Base-by-base conservation (phyloP, 2,329 filamentous ascomycete genomes). In the Colletotrichum theobromicola region DNA sequence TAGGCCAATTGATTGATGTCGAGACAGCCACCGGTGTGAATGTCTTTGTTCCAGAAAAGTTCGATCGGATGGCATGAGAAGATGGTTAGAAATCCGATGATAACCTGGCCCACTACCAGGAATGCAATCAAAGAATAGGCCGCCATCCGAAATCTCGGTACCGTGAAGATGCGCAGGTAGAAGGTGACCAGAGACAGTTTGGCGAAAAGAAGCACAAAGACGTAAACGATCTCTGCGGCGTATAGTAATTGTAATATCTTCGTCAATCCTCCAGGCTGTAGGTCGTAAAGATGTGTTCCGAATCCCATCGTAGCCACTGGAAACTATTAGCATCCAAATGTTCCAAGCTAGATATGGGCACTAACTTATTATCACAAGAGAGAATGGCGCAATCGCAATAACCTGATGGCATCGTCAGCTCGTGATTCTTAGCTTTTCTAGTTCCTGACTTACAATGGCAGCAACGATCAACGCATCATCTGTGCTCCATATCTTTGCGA, bases 1-100 rank as follows among this genome's bases (percentile, higher is more conserved):
- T 90, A 89, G 7, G 87, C 88, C 18, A 91, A 84, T 21, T 82
- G 85, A 70, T 89, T 87, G 10, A 90, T 83, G 26, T 79, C 75
- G 7, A 85, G 74, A 28, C 84, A 85, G 7, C 68, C 76, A 5
- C 81, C 78, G 1, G 73, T 68, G 21, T 72, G 37, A 3, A 77
- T 76, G 5, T 74, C 60, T 32, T 78, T 79, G n/a, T 81, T 71
- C 81, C 81, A 83, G 34, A 82, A 82, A 28, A 72, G 77, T 0
- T 78, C 75, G 3, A 82, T 70, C 0, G 81, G 81, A 12, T 71
- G 75, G 15, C 81, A 82, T 15, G 82, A 81, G 28, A 82, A 80
- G 0, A 83, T 50, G 3, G 77, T 80, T 18, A 83, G 78, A 21
- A 82, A 80, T 26, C 82, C 82, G 69, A 82, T 83, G 13, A 79